Conservation (phyloP, 2,329 filamentous ascomycete species). For the Trichoderma guizhouense region DNA sequence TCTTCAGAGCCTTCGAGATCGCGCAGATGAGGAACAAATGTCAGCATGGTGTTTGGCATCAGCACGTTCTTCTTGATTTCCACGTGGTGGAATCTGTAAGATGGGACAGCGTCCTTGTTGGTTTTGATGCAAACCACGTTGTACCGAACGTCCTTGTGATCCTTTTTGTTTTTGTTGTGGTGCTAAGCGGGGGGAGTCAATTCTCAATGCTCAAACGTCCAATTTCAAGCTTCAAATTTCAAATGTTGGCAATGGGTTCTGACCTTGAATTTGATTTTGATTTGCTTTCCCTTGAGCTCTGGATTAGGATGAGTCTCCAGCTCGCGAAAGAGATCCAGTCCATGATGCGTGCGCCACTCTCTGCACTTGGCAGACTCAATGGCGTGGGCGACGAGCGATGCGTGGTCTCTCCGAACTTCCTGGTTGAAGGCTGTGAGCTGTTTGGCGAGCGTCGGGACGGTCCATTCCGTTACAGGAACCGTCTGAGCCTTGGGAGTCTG, state of each 20-base stretch:
- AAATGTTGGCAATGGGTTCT: slow-evolving; percentile 16
- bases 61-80: slow-evolving; percentile 58
- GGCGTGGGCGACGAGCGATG: slow-evolving; percentile 43
- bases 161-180: slow-evolving; percentile 43
- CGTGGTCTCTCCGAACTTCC: slow-evolving; percentile 46
- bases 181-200: slow-evolving; percentile 36
- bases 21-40: slow-evolving; percentile 57
- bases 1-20: slow-evolving; percentile 57
- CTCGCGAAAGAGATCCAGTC: slow-evolving; percentile 47
- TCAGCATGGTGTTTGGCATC: slow-evolving; percentile 58
- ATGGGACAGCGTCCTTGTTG: slow-evolving; percentile 51
- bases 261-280: slow-evolving; percentile 53
- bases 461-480: slow-evolving; percentile 36
- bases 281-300: slow-evolving; percentile 37
- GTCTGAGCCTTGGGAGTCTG: slow-evolving; percentile 24
- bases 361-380: slow-evolving; percentile 44
- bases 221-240: background rate
- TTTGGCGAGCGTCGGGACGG: slow-evolving; percentile 41
- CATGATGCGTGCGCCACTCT: slow-evolving; percentile 39
- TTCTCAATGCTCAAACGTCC: background rate
- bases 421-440: slow-evolving; percentile 39
- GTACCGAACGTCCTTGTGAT: slow-evolving; percentile 42
- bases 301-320: slow-evolving; percentile 37
- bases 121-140: slow-evolving; percentile 47
- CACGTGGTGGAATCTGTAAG: slow-evolving; percentile 58